These are phyloP conservation scores for Aphanomyces invadans DNA, from an alignment of 352 stramenopile genomes.

Conservation along the genomic window DNA sequence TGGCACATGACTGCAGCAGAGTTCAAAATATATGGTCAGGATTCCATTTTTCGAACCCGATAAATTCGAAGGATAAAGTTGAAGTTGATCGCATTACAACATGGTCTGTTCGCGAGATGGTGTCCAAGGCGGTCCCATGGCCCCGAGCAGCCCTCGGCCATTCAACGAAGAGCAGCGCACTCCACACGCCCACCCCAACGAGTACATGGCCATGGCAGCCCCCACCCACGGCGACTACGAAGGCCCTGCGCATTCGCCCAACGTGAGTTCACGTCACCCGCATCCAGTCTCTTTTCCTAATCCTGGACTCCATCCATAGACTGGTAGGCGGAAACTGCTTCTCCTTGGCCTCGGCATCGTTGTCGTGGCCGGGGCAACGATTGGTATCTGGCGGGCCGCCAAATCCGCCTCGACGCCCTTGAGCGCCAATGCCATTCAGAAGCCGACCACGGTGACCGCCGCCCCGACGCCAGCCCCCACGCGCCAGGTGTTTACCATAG, in stretches of 20 bases:
- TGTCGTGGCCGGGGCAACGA: slow-evolving; percentile 22
- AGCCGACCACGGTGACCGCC: neutral
- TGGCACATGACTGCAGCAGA: no score
- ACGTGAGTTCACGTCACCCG: neutral
- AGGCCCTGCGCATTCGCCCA: neutral
- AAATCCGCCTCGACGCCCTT: neutral
- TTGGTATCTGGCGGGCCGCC: slow-evolving; percentile 26
- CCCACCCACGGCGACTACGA: neutral
- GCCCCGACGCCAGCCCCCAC: slow-evolving; percentile 14
- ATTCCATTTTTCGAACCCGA: no score
- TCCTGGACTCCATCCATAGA: no score
- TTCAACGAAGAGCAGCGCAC: no score
- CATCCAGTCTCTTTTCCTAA: no score
- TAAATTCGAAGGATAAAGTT: neutral
- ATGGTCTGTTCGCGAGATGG: neutral
- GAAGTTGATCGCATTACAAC: no score
- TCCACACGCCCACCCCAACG: neutral
- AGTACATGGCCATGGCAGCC: neutral
- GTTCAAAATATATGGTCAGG: neutral
- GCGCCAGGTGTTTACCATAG: slow-evolving; percentile 7
- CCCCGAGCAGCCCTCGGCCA: no score
- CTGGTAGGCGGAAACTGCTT: neutral
- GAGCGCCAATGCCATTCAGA: slow-evolving; percentile 42
- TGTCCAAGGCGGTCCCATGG: no score
- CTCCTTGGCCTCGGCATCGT: neutral